These are phyloP conservation scores for Phytophthora ramorum DNA, from an alignment of 352 stramenopile species.

Conservation along the genomic window DNA sequence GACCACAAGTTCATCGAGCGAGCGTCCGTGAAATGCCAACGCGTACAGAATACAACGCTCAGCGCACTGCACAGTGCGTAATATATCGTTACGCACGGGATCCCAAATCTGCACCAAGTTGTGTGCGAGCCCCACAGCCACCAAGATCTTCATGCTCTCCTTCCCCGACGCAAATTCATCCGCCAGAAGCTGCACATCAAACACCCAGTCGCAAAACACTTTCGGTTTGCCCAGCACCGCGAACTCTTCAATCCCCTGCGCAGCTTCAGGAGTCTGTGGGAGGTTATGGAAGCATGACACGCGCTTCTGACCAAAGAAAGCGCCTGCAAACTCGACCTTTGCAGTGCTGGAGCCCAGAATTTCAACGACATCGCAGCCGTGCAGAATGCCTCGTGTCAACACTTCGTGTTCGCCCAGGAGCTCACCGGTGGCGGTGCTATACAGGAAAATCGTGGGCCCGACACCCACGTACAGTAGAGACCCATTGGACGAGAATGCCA, in stretches of 20 bases:
- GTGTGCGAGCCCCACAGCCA: slow-evolving; percentile 82
- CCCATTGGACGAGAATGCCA: slow-evolving; percentile 75
- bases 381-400: slow-evolving; percentile 72
- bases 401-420: slow-evolving; percentile 55
- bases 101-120: slow-evolving; percentile 89
- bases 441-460: slow-evolving; percentile 70
- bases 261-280: slow-evolving; percentile 44
- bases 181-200: slow-evolving; percentile 76
- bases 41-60: slow-evolving; percentile 88
- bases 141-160: slow-evolving; percentile 31
- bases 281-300: slow-evolving; percentile 62
- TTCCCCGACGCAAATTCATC: slow-evolving; percentile 20
- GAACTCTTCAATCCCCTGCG: slow-evolving; percentile 26
- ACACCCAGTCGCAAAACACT: slow-evolving; percentile 86
- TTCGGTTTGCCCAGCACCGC: slow-evolving; percentile 53
- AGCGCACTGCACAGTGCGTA: slow-evolving; percentile 71
- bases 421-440: slow-evolving; percentile 54
- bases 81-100: slow-evolving; percentile 40
- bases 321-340: slow-evolving; percentile 34
- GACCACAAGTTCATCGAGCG: slow-evolving; percentile 62
- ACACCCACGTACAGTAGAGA: slow-evolving; percentile 80
- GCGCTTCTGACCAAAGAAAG: slow-evolving; percentile 87
- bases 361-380: slow-evolving; percentile 66
- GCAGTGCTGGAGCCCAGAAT: slow-evolving; percentile 3
- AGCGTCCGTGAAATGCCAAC: slow-evolving; percentile 79